Evolutionary conservation across 805 yeast species (phyloP), one percentile per base, ranked within the genome.

Genomic region (Kluyveromyces wickerhamii): DNA sequence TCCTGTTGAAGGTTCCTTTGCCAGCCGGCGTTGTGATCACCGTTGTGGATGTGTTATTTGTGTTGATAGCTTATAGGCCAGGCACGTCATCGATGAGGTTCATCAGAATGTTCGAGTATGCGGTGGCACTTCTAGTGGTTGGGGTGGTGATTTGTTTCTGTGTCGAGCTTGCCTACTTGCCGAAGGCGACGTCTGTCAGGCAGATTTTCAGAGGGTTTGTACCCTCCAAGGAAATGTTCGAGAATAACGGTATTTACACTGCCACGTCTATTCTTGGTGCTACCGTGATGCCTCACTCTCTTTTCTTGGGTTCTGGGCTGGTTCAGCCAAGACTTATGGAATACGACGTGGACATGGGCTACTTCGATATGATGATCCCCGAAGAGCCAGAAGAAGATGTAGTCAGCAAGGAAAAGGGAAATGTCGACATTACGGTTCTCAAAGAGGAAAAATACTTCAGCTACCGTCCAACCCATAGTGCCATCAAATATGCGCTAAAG

Each of bases 241-340:
- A 72, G 43, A 72, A 71, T 47, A 69, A 72, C 49, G 89, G 94
- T 4, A 62, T 83, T 29, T 83, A 78, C 48, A 63, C 80, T 26
- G 77, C 88, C 17, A 69, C 86, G 42, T 92, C 94, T 8, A 81
- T 86, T 39, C 66, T 86, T 30, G 96, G 95, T 39, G 95, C 95
- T 10, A 86, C 95, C 0, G 95, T 86, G 16, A 86, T 86, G 95
- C 95, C 95, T 4, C 95, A 86, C 54, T 78, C 88, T 2, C 63
- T 86, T 29, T 86, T 83, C 52, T 63, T 86, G 35, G 96, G 95
- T 0, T 79, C 89, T 0, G 94, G 87, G 10, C 65, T 85, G 37
- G 95, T 85, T 7, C 94, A 86, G 57, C 85, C 94, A 15, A 67
- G 95, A 43, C 63, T 86, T 28, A 69, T 75, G 49, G 94, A 85